These are phyloP conservation scores for Zygotorulaspora danielsina DNA, from an alignment of 805 yeast genomes.

Conservation along the genomic window DNA sequence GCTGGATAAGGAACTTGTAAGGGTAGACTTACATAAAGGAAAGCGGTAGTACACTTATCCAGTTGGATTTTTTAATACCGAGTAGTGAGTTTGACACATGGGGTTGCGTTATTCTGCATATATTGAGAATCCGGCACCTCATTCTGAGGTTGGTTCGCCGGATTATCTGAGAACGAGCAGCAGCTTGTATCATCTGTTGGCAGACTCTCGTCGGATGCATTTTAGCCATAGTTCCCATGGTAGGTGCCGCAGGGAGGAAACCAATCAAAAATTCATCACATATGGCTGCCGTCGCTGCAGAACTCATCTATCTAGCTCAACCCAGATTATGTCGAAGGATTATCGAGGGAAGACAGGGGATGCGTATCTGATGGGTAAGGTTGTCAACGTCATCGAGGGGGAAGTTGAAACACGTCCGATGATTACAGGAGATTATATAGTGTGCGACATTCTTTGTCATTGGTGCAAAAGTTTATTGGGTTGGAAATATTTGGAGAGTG, in stretches of 20 bases:
- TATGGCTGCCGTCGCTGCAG: slow-evolving; percentile 34
- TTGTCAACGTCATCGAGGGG: slow-evolving; percentile 43
- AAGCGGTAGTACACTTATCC: background rate
- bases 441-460: slow-evolving; percentile 53
- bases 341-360: slow-evolving; percentile 56
- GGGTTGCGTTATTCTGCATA: slow-evolving; percentile 30
- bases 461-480: slow-evolving; percentile 54
- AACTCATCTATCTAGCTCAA: slow-evolving; percentile 32
- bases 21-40: background rate
- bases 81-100: no score
- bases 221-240: slow-evolving; percentile 10
- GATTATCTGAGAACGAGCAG: slow-evolving; percentile 5
- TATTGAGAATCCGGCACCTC: slow-evolving; percentile 22
- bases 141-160: slow-evolving; percentile 9
- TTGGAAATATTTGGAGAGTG: slow-evolving; percentile 58
- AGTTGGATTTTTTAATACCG: no score
- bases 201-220: slow-evolving; percentile 10
- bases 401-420: slow-evolving; percentile 42
- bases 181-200: slow-evolving; percentile 12
- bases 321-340: slow-evolving; percentile 37
- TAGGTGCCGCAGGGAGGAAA: slow-evolving; percentile 8
- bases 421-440: slow-evolving; percentile 57
- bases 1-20: background rate
- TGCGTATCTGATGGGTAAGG: slow-evolving; percentile 50
- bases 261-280: slow-evolving; percentile 24